Evolutionary conservation across 176 grass and related monocot species (phyloP).

Genomic region (Oryza longistaminata): DNA sequence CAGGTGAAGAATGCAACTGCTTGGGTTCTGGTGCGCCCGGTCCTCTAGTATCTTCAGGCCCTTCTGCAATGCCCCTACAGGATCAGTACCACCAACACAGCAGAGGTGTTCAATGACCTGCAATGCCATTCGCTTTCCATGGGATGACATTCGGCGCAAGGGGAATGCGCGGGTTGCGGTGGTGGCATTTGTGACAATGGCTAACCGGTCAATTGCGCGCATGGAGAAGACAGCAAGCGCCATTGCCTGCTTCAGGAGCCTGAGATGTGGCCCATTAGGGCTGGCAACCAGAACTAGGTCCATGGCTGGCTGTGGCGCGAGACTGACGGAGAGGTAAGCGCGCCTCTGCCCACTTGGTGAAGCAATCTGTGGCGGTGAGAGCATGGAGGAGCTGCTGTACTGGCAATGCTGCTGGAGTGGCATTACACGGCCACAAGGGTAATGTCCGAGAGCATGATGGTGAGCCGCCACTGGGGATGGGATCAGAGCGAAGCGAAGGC

Average conservation of each 20-base stretch:
- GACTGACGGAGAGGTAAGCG: constrained; percentile 71
- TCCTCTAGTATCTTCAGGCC: constrained; percentile 89
- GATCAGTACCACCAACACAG: constrained; percentile 72
- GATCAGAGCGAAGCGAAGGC: constrained; percentile 67
- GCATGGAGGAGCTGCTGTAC: constrained; percentile 53
- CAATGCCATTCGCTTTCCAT: constrained; percentile 77
- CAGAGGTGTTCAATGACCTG: constrained; percentile 89
- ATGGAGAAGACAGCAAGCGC: constrained; percentile 86
- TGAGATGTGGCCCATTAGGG: constrained; percentile 81
- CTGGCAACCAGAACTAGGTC: constrained; percentile 87
- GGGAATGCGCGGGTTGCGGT: constrained; percentile 86
- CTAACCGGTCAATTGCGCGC: constrained; percentile 67
- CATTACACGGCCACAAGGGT: constrained; percentile 46
- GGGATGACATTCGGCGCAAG: constrained; percentile 75
- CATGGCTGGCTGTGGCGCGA: constrained; percentile 71
- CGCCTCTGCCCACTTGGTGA: constrained; percentile 52
- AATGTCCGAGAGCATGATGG: constrained; percentile 45
- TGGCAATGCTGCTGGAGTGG: constrained; percentile 53
- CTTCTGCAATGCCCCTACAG: constrained; percentile 72
- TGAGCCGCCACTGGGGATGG: constrained; percentile 37
- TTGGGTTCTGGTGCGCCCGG: constrained; percentile 78
- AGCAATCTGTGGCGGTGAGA: constrained; percentile 39
- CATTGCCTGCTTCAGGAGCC: constrained; percentile 92
- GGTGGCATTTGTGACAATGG: constrained; percentile 88
- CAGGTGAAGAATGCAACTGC: constrained; percentile 78